phyloP scores from a whole-genome alignment of 1,139 yeast species.

The Blastobotrys persicus region DNA sequence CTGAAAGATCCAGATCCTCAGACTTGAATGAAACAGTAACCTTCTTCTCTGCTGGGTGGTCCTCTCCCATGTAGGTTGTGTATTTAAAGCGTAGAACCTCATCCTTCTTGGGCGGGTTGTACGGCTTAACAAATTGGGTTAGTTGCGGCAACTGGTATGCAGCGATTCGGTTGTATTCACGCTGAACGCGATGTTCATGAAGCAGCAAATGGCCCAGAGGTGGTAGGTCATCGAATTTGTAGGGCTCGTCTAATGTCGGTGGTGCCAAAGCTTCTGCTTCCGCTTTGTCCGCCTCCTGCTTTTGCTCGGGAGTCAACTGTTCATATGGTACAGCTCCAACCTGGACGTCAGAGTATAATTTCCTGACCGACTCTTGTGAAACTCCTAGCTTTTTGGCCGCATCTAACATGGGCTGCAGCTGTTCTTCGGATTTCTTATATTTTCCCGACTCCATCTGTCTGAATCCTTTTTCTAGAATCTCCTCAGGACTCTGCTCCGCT shows the following conservation, averaged over 20 bases:
- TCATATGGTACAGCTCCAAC: slow-evolving; percentile 24
- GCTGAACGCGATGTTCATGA: slow-evolving; percentile 56
- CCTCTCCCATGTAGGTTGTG: slow-evolving; percentile 71
- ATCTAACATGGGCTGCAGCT: slow-evolving; percentile 29
- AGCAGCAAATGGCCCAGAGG: slow-evolving; percentile 58
- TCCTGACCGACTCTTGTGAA: slow-evolving; percentile 29
- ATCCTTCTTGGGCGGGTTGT: slow-evolving; percentile 45
- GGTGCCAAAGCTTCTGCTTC: slow-evolving; percentile 26
- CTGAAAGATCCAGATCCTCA: slow-evolving; percentile 49
- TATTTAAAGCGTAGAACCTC: slow-evolving; percentile 66
- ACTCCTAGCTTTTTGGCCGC: slow-evolving; percentile 38
- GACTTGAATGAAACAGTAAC: slow-evolving; percentile 62
- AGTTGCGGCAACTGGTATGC: slow-evolving; percentile 91
- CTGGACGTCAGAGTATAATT: slow-evolving; percentile 33
- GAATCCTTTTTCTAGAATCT: slow-evolving; percentile 36
- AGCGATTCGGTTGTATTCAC: slow-evolving; percentile 70
- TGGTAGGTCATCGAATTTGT: slow-evolving; percentile 58
- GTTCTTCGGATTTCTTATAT: slow-evolving; percentile 33
- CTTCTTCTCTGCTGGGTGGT: slow-evolving; percentile 66
- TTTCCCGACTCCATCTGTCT: slow-evolving; percentile 33
- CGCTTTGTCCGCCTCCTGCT: slow-evolving; percentile 18
- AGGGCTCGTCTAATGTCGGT: slow-evolving; percentile 36
- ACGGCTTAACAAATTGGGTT: slow-evolving; percentile 49
- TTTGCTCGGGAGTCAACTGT: slow-evolving; percentile 25
- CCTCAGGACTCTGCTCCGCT: slow-evolving; percentile 19